Conservation (phyloP, 2,329 filamentous ascomycete genomes). For the Colletotrichum cordylinicola region DNA sequence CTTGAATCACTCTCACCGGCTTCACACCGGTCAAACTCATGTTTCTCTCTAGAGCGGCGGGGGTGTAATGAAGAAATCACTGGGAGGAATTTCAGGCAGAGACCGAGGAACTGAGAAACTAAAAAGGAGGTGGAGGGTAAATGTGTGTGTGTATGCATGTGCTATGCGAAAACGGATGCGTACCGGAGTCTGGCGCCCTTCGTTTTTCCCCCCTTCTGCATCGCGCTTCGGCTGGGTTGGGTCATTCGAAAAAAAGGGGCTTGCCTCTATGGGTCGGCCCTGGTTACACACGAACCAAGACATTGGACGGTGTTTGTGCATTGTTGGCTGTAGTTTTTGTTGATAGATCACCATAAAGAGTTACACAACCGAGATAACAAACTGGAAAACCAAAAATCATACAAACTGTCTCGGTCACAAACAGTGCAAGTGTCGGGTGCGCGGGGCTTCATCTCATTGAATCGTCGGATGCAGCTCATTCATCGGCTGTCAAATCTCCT, state of each 20-base stretch:
- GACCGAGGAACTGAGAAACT: background rate
- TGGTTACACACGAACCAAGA: background rate
- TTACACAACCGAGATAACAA: slow-evolving; percentile 14
- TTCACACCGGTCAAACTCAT: background rate
- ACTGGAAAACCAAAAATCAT: background rate
- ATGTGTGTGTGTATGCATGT: background rate
- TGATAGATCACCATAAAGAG: slow-evolving; percentile 12
- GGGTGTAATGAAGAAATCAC: background rate
- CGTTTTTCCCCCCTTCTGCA: slow-evolving; percentile 1
- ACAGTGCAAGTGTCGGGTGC: background rate
- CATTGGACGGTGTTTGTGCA: slow-evolving; percentile 1
- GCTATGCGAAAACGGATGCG: slow-evolving; percentile 7
- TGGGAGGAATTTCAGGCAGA: background rate
- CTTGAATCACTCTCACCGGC: background rate
- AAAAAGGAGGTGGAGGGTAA: background rate
- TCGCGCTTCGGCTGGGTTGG: background rate
- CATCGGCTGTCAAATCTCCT: slow-evolving; percentile 10
- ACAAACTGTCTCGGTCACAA: background rate
- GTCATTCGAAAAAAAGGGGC: background rate
- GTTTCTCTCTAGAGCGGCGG: background rate
- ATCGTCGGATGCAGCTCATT: slow-evolving; percentile 11
- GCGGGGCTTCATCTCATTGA: background rate
- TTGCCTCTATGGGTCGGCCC: background rate
- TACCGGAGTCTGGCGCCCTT: slow-evolving; percentile 17
- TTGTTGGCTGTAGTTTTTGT: background rate